Percentiles rank a stretch among this genome's conserved stretches.
Evolutionary conservation across 2,329 filamentous ascomycete species (phyloP).

Genomic region (Lachnellula occidentalis): DNA sequence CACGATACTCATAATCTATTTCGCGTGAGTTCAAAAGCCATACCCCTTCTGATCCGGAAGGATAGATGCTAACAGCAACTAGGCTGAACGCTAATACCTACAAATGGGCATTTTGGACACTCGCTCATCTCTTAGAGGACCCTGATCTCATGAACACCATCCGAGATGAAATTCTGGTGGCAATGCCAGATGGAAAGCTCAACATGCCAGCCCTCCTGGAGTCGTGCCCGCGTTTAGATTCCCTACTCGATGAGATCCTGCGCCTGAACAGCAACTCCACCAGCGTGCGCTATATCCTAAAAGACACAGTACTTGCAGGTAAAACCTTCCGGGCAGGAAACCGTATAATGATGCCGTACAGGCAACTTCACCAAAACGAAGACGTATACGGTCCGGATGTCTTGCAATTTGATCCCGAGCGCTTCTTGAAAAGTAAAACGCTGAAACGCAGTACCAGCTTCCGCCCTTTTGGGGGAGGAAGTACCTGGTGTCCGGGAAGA

Average conservation of each 20-base stretch:
- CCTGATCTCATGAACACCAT: not conserved
- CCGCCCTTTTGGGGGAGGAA: not conserved
- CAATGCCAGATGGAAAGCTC: not conserved
- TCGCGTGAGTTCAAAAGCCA: too few relatives aligned
- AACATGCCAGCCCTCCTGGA: not conserved
- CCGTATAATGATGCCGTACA: not conserved
- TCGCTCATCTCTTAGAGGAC: not conserved
- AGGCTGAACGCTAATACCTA: constrained; percentile 2
- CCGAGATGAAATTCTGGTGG: not conserved
- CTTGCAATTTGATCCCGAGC: not conserved
- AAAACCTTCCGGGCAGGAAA: not conserved
- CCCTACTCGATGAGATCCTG: not conserved
- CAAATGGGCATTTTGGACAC: not conserved
- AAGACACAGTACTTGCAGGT: too few relatives aligned
- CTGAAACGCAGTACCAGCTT: not conserved
- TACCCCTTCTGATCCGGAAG: not conserved
- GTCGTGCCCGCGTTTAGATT: not conserved
- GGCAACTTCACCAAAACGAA: not conserved
- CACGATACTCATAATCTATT: constrained; percentile 1
- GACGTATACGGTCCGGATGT: not conserved
- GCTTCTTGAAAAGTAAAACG: not conserved
- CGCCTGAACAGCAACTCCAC: not conserved
- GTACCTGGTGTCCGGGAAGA: not conserved
- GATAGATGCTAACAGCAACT: not conserved
- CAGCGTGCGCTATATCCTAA: too few relatives aligned